Evolutionary conservation across 148 eudicot genomes (phyloP).

Genomic region (Drosera capensis): DNA sequence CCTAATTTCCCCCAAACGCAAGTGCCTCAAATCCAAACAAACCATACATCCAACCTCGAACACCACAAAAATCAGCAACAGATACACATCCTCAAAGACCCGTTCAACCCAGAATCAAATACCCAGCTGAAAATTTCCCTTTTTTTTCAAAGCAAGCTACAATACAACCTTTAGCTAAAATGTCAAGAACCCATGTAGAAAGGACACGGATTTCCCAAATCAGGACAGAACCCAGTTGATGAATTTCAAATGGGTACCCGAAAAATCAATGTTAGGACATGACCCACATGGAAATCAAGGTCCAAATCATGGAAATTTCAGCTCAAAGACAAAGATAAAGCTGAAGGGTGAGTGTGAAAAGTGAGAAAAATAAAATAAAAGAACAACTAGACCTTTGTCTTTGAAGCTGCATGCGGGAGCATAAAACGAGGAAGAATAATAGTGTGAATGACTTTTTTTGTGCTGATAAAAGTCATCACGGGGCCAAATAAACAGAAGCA

Average conservation of each 20-base stretch:
- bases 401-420: no score
- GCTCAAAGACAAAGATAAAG: slow-evolving; percentile 1
- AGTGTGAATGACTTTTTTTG: no score
- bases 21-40: slow-evolving; percentile 5
- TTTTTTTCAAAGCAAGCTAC: slow-evolving; percentile 1
- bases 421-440: no score
- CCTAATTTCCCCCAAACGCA: background rate
- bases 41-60: slow-evolving; percentile 7
- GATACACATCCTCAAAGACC: background rate
- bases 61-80: background rate
- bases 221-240: slow-evolving; percentile 1
- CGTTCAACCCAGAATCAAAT: background rate
- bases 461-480: no score
- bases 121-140: background rate
- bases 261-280: slow-evolving; percentile 7
- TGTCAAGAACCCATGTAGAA: background rate
- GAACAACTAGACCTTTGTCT: slow-evolving; percentile 39
- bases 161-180: slow-evolving; percentile 2
- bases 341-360: background rate
- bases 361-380: slow-evolving; percentile 2
- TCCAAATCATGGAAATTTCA: slow-evolving; percentile 5
- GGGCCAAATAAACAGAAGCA: no score
- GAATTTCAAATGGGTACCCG: slow-evolving; percentile 8
- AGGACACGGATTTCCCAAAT: background rate
- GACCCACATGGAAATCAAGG: slow-evolving; percentile 20